Percentiles rank a stretch among this genome's conserved stretches.
phyloP scores from a whole-genome alignment of 257 asterid genomes.

The Solanum verrucosum region DNA sequence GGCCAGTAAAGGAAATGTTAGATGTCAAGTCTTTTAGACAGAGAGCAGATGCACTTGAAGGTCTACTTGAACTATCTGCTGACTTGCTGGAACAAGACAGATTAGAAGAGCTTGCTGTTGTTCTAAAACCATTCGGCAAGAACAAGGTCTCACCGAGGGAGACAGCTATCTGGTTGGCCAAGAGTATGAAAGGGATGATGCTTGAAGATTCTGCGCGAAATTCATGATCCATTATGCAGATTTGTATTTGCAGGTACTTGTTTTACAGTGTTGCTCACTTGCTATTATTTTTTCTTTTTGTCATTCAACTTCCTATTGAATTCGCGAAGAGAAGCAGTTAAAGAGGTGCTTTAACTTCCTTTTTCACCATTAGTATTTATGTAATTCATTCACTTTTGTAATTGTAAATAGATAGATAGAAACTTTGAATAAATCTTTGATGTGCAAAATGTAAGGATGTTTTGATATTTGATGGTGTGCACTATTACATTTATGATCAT shows the following conservation, averaged over 20 bases:
- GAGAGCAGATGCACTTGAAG: conserved; percentile 98
- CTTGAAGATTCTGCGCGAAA: conserved; percentile 67
- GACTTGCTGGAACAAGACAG: conserved; percentile 83
- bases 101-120: conserved; percentile 80
- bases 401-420: neutral
- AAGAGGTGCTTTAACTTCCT: neutral
- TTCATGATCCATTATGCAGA: conserved; percentile 17
- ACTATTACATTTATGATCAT: too few relatives aligned
- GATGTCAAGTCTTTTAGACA: conserved; percentile 77
- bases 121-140: conserved; percentile 83
- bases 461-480: neutral
- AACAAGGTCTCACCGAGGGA: conserved; percentile 97
- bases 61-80: conserved; percentile 85
- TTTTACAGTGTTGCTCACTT: neutral
- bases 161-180: conserved; percentile 96
- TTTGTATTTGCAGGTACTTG: neutral
- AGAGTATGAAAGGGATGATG: conserved; percentile 90
- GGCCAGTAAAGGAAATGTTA: conserved; percentile 51
- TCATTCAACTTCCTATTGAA: neutral
- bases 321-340: neutral
- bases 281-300: neutral
- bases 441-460: neutral
- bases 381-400: neutral
- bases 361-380: neutral
- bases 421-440: neutral